Evolutionary conservation across 2,329 filamentous ascomycete species (phyloP).

Genomic region (Dothidotthia symphoricarpi): DNA sequence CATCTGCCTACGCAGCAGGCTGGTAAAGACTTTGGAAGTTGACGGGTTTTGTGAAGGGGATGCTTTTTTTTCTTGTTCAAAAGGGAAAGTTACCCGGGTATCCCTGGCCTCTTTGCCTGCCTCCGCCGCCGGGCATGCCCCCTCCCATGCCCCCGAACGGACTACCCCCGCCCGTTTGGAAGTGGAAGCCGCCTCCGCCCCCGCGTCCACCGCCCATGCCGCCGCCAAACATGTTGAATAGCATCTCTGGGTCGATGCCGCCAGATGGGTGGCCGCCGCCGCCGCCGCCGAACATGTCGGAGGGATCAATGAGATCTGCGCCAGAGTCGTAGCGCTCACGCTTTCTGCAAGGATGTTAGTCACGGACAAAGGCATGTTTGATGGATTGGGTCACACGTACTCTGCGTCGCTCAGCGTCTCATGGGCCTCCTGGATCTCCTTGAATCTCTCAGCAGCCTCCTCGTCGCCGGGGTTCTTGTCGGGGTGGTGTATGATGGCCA

Average conservation of each 20-base stretch:
- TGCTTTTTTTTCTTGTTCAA: constrained; percentile 4
- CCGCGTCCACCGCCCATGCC: constrained; percentile 48
- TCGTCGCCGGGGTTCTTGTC: constrained; percentile 94
- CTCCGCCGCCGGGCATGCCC: constrained; percentile 35
- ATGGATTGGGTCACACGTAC: constrained; percentile 55
- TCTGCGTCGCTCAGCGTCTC: constrained; percentile 92
- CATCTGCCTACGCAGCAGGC: too few species aligned
- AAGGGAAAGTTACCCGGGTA: constrained; percentile 35
- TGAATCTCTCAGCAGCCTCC: constrained; percentile 85
- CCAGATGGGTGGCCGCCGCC: constrained; percentile 47
- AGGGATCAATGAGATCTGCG: constrained; percentile 83
- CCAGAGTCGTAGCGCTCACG: constrained; percentile 88
- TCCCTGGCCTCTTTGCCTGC: constrained; percentile 32
- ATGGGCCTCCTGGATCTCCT: constrained; percentile 96
- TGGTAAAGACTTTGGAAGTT: constrained; percentile 10
- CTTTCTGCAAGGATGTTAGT: constrained; percentile 58
- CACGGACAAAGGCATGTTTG: not conserved
- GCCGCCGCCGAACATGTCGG: constrained; percentile 75
- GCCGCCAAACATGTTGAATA: constrained; percentile 46
- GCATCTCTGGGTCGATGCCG: constrained; percentile 38
- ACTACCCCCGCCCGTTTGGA: constrained; percentile 41
- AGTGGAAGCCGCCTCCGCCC: constrained; percentile 52
- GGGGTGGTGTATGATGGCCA: constrained; percentile 91
- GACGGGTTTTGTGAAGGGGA: constrained; percentile 2
- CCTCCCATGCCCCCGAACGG: constrained; percentile 38